These are phyloP conservation scores for Scheffersomyces illinoinensis DNA, from an alignment of 1,139 yeast species.

Conservation along the genomic window DNA sequence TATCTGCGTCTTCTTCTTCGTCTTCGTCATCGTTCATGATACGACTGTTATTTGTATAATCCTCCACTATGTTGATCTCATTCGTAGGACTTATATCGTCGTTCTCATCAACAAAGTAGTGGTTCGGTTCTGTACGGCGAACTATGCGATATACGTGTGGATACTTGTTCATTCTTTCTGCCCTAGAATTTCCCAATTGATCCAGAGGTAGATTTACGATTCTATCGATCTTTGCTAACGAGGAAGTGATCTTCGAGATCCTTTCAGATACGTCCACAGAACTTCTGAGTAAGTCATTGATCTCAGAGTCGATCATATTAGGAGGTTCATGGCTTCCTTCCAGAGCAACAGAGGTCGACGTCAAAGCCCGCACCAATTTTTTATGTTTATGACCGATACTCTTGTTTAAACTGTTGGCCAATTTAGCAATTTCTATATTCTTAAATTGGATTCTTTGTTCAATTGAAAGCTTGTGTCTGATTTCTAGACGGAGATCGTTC, in stretches of 20 bases:
- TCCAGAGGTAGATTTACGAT: neutral
- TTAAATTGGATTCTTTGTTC: constrained; percentile 41
- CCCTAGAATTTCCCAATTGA: neutral
- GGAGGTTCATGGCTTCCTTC: neutral
- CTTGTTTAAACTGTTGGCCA: constrained; percentile 23
- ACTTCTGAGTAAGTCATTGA: neutral
- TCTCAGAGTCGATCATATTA: neutral
- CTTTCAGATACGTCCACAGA: neutral
- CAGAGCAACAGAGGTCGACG: neutral
- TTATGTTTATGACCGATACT: constrained; percentile 19
- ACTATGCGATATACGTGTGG: constrained; percentile 1
- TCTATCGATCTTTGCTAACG: neutral
- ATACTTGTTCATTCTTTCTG: constrained; percentile 1
- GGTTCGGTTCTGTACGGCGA: neutral
- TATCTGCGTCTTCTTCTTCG: neutral
- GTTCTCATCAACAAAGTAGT: neutral
- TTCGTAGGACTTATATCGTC: neutral
- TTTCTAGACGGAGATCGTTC: constrained; percentile 39
- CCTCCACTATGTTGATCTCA: neutral
- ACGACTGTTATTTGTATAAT: neutral
- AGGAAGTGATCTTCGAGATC: neutral
- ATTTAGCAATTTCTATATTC: constrained; percentile 34
- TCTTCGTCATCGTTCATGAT: neutral
- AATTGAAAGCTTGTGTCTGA: constrained; percentile 33
- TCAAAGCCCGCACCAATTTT: constrained; percentile 16